Percentiles rank a stretch among this genome's conserved stretches.
Conservation (phyloP, 208 protist genomes). For the Leishmania amazonensis region DNA sequence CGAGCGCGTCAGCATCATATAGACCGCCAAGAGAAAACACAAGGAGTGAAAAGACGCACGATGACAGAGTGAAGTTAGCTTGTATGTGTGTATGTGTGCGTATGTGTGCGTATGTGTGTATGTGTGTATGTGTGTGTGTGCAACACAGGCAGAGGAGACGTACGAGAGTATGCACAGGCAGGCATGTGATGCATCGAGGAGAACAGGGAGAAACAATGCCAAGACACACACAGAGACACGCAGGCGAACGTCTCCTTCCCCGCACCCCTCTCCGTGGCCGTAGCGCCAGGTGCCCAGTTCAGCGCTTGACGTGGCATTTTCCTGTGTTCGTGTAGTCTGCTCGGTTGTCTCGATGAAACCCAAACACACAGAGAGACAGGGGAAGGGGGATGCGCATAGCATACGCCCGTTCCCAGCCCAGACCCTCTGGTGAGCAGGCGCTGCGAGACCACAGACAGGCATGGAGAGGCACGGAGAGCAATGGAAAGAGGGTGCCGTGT, state of each 20-base stretch:
- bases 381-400: too few relatives aligned
- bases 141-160: background rate
- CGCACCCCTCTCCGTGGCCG: background rate
- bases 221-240: background rate
- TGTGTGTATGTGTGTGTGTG: background rate
- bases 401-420: too few relatives aligned
- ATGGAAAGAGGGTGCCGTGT: too few relatives aligned
- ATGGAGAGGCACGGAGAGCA: too few relatives aligned
- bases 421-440: too few relatives aligned
- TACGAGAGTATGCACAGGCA: background rate
- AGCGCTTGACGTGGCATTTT: background rate
- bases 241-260: background rate
- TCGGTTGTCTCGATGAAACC: background rate
- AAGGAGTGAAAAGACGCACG: background rate
- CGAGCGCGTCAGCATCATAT: conserved; percentile 18
- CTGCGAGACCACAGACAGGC: too few relatives aligned
- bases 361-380: too few relatives aligned
- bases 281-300: background rate
- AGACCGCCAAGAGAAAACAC: background rate
- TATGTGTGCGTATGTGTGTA: background rate
- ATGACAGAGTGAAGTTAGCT: too few relatives aligned
- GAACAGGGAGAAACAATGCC: background rate
- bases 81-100: background rate
- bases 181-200: background rate
- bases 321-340: background rate